Evolutionary conservation across 257 asterid species (phyloP).

Genomic region (Gentiana macrophylla): DNA sequence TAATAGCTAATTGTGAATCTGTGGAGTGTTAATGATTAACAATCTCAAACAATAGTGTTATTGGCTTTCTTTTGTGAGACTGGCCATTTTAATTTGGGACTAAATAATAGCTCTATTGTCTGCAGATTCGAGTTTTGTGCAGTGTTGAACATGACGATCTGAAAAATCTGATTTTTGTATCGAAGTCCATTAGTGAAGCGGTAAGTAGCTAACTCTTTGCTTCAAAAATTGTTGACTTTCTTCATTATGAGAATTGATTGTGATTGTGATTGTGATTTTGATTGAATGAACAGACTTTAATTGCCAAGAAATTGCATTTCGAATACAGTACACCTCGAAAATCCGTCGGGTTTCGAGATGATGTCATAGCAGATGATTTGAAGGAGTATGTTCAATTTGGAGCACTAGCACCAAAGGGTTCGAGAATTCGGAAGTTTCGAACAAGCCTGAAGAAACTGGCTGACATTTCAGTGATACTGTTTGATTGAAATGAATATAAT

Average conservation of each 20-base stretch:
- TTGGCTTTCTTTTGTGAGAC: too few relatives aligned
- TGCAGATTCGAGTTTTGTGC: constrained; percentile 48
- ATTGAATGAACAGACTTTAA: constrained; percentile 35
- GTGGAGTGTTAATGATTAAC: too few relatives aligned
- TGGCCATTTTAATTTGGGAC: too few relatives aligned
- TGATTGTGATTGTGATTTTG: neutral
- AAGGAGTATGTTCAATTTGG: constrained; percentile 24
- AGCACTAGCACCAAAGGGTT: constrained; percentile 58
- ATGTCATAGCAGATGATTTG: constrained; percentile 11
- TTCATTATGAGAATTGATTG: neutral
- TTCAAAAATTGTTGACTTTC: neutral
- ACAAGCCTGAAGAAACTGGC: constrained; percentile 36
- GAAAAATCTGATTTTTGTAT: constrained; percentile 48
- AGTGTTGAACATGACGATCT: constrained; percentile 79
- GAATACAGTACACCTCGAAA: constrained; percentile 57
- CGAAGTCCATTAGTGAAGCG: constrained; percentile 39
- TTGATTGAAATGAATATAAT: constrained; percentile 24
- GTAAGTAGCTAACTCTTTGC: neutral
- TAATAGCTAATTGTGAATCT: too few relatives aligned
- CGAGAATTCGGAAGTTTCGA: constrained; percentile 29
- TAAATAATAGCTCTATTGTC: neutral
- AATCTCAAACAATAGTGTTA: too few relatives aligned
- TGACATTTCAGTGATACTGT: constrained; percentile 49
- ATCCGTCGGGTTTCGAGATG: constrained; percentile 23
- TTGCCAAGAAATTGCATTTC: constrained; percentile 56